Percentiles rank a stretch among this genome's conserved stretches.
phyloP scores from a whole-genome alignment of 129 eudicot genomes.

The Lactuca saligna region DNA sequence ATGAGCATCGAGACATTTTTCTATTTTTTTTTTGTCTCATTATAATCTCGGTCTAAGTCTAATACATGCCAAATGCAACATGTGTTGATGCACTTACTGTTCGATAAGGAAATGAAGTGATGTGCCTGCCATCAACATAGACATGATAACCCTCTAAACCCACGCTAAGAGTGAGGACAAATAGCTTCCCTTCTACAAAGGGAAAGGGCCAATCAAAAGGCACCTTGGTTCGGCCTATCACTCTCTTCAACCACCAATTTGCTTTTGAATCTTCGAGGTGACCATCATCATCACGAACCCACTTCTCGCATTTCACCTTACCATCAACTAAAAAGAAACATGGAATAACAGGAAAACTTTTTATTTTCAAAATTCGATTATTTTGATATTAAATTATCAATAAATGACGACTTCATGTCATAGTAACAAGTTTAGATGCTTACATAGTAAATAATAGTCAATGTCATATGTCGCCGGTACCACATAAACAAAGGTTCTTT shows the following conservation, averaged over 20 bases:
- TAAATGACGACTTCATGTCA: not conserved
- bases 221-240: constrained; percentile 73
- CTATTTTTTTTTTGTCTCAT: too few species aligned
- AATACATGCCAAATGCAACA: too few species aligned
- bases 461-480: not conserved
- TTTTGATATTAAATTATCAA: too few species aligned
- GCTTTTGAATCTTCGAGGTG: constrained; percentile 62
- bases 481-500: not conserved
- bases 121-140: constrained; percentile 79
- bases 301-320: constrained; percentile 79
- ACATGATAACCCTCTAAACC: constrained; percentile 91
- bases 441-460: not conserved
- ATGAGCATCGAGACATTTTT: too few species aligned
- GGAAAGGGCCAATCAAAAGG: constrained; percentile 85
- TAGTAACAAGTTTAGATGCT: not conserved
- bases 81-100: constrained; percentile 50
- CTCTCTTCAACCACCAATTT: constrained; percentile 84
- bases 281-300: constrained; percentile 76
- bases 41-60: too few species aligned
- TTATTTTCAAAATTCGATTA: not conserved
- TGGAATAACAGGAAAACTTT: too few species aligned
- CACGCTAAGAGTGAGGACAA: constrained; percentile 77
- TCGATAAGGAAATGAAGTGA: constrained; percentile 86
- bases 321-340: constrained; percentile 68
- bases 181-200: constrained; percentile 72